Evolutionary conservation across 805 yeast genomes (phyloP), one percentile per base, ranked within the genome.

Genomic region (Teunomyces aglyptinius): DNA sequence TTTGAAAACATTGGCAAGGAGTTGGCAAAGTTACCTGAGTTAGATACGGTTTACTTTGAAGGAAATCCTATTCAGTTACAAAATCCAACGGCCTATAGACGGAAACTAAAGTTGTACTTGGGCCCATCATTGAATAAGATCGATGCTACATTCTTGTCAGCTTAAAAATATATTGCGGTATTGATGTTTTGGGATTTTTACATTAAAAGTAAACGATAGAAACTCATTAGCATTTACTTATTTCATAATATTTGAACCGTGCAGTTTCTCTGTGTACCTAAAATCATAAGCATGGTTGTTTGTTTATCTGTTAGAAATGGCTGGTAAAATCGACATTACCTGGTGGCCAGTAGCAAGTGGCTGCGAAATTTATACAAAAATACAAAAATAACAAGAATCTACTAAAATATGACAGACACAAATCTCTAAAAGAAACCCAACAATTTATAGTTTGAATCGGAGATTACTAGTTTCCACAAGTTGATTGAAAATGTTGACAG

Each of bases 21-120:
- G 60, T 74, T 94, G 49, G 81, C 82, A 11, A 69, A 70, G 33
- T 69, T 89, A 43, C 78, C 81, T 1, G 71, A 77, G 5, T 71
- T 94, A 44, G 96, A 89, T 43, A 89, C 96, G 0, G 96, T 94
- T 4, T 94, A 94, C 61, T 82, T 94, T 52, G 99, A 94, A 67
- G 92, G 94, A 6, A 92, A 92, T 60, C 98, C 98, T 3, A 63
- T 94, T 15, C 97, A 94, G 57, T 54, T 68, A 24, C 62, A 77
- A 16, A 85, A 86, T 54, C 81, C 82, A n/a, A 83, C 94, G 1
- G 82, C 90, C 43, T 94, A 94, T 63, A 77, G 97, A 58, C 81
- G 94, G 59, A 94, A 94, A 63, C 61, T 94, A 40, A 80, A 80
- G 53, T 72, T 94, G 57, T 78, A 84, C 49, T 72, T 92, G 49